Percentiles rank a stretch among this genome's conserved stretches.
These are phyloP conservation scores for Bruguiera hainesii DNA, from an alignment of 441 rosid genomes.

Conservation along the genomic window DNA sequence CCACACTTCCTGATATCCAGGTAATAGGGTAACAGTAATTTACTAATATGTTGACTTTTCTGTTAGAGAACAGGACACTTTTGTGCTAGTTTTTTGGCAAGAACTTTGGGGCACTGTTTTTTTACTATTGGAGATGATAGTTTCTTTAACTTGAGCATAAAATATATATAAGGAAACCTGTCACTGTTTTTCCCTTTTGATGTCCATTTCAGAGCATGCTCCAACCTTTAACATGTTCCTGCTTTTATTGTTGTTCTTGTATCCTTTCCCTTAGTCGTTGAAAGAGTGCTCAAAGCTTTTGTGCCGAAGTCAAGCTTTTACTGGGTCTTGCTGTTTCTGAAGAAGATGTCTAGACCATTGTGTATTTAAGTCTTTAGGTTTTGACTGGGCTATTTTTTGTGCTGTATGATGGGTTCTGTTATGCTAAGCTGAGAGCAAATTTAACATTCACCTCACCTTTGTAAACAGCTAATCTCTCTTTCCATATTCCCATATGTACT, in stretches of 20 bases:
- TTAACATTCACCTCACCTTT: too few species aligned
- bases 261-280: not conserved
- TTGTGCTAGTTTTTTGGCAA: not conserved
- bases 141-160: not conserved
- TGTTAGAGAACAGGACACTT: not conserved
- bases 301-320: not conserved
- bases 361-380: not conserved
- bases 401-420: not conserved
- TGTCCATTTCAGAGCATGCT: not conserved
- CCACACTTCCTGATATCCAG: constrained; percentile 85
- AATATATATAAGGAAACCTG: not conserved
- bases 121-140: not conserved
- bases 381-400: not conserved
- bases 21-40: constrained; percentile 31
- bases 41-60: not conserved
- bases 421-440: not conserved
- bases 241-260: not conserved
- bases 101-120: not conserved
- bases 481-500: too few species aligned
- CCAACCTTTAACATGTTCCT: not conserved
- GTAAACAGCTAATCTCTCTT: too few species aligned
- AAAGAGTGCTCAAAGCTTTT: not conserved
- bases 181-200: not conserved
- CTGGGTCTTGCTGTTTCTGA: not conserved
- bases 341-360: not conserved